Evolutionary conservation across 305 asterid species (phyloP), one percentile per base, ranked within the genome.

Genomic region (Lippia alba): DNA sequence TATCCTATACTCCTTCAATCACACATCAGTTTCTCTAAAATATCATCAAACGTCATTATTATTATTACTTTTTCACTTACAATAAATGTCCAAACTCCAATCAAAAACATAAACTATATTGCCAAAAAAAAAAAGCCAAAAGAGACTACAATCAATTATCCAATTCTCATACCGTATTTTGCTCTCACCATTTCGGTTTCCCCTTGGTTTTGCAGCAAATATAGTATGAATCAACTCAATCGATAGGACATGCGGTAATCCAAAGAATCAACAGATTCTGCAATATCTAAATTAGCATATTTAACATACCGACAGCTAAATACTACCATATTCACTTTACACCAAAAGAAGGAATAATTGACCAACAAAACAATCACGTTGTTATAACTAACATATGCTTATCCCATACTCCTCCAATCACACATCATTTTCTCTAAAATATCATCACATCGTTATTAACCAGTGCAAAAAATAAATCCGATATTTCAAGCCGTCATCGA

Each of bases 71-170:
- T n/a, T 15, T n/a, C n/a, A 17, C 16, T 44, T 8, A 77, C 2
- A 4, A 9, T 16, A 45, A 14, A 57, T 24, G 18, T 55, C 41
- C 11, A 46, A 68, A 49, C 20, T n/a, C 24, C 16, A 61, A 36
- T 12, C 46, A 11, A 11, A 68, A 19, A 3, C 74, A 66, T 40
- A 30, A 58, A 2, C 12, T 16, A 51, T 24, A 63, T 8, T 12
- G 24, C 64, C 46, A 54, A 60, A 41, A 61, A n/a, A n/a, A n/a
- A 69, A 24, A 40, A n/a, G 59, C 34, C 5, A 56, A 46, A 10
- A 15, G 16, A 75, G 57, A 18, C 49, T 30, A 53, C 30, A 60
- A 30, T 51, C 55, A 24, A 24, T 24, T 1, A 24, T 24, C 3
- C 30, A 24, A 24, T 24, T 24, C 30, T 24, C 30, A 24, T 24